Evolutionary conservation across 208 protist species (phyloP).

Genomic region (Wallacemonas sp.): DNA sequence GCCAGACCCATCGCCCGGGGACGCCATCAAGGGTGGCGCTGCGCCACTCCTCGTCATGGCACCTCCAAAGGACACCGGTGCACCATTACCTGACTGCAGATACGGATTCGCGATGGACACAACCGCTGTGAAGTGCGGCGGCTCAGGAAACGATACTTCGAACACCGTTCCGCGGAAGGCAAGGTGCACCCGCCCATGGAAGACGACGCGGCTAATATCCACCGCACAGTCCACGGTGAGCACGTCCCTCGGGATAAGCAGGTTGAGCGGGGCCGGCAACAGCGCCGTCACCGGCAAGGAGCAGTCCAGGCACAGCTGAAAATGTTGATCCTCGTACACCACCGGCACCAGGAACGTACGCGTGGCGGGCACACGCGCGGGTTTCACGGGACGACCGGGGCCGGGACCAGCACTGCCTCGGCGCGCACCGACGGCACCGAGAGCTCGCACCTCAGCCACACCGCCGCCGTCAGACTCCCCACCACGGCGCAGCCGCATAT

Average conservation of each 20-base stretch:
- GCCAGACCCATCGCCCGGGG: too few species aligned
- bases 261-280: constrained; percentile 26
- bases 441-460: not conserved
- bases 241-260: constrained; percentile 62
- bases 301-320: constrained; percentile 51
- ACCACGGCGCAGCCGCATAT: not conserved
- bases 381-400: not conserved
- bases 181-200: constrained; percentile 55
- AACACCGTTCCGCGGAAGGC: constrained; percentile 46
- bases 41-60: not conserved
- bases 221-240: constrained; percentile 61
- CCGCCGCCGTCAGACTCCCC: not conserved
- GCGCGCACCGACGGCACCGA: not conserved
- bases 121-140: constrained; percentile 62
- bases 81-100: not conserved
- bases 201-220: constrained; percentile 43
- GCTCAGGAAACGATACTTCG: constrained; percentile 64
- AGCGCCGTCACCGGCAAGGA: constrained; percentile 49
- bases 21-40: too few species aligned
- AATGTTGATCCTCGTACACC: constrained; percentile 69
- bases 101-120: constrained; percentile 31
- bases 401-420: not conserved
- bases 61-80: constrained; percentile 8
- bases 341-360: constrained; percentile 69
- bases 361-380: constrained; percentile 3